These are phyloP conservation scores for Larix sibirica DNA, from an alignment of 83 land plant species.

Conservation along the genomic window DNA sequence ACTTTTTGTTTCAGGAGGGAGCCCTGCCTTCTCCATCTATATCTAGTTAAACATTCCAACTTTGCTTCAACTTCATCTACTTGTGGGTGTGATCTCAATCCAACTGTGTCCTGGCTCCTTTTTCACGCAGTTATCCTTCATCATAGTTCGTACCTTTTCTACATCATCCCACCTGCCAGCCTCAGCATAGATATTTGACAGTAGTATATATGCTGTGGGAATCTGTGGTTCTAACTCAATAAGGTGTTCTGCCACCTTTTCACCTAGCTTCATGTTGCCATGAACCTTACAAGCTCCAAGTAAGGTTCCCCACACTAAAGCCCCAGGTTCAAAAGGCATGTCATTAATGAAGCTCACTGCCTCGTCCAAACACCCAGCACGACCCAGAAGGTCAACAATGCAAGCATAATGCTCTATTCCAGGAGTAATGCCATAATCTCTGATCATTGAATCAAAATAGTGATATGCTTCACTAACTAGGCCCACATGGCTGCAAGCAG, in stretches of 20 bases:
- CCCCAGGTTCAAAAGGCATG: conserved; percentile 22
- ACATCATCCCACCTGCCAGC: conserved; percentile 5
- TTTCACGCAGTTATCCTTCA: neutral
- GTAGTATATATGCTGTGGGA: neutral
- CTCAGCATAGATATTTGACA: conserved; percentile 2
- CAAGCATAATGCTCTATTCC: conserved; percentile 40
- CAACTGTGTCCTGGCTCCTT: neutral
- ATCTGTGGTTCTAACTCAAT: conserved; percentile 36
- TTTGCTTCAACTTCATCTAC: neutral
- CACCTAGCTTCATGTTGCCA: conserved; percentile 35
- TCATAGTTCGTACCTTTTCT: neutral
- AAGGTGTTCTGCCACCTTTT: conserved; percentile 35
- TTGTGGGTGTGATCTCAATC: conserved; percentile 1
- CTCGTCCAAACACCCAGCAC: conserved; percentile 28
- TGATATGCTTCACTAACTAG: conserved; percentile 33
- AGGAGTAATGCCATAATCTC: conserved; percentile 27
- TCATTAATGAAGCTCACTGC: conserved; percentile 38
- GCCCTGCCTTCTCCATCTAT: neutral
- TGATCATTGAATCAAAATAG: conserved; percentile 31
- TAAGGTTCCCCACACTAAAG: conserved; percentile 42
- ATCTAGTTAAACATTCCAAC: neutral
- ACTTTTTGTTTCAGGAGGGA: neutral
- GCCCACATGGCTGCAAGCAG: conserved; percentile 50
- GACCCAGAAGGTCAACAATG: conserved; percentile 39
- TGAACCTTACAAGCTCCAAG: conserved; percentile 41